Evolutionary conservation across 768 basidiomycete genomes (phyloP).

Genomic region (Cubamyces lactineus): DNA sequence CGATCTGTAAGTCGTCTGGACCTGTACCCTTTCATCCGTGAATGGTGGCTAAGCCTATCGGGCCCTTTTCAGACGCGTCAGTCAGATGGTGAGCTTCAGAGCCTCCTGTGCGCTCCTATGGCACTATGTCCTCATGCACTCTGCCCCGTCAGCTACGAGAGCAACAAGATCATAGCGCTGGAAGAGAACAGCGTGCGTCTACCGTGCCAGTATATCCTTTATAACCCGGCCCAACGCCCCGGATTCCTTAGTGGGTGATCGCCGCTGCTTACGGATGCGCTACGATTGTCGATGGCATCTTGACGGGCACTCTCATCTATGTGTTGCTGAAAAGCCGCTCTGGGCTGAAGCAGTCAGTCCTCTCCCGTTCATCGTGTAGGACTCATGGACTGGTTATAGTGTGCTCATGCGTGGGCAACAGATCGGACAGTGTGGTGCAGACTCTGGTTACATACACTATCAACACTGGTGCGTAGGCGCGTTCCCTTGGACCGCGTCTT

Average conservation of each 20-base stretch:
- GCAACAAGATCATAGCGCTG: background rate
- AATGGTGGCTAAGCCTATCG: no score
- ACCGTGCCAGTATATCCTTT: background rate
- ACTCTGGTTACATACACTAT: background rate
- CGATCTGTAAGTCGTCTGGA: background rate
- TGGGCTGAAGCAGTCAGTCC: background rate
- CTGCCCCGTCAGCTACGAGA: no score
- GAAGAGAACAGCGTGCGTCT: background rate
- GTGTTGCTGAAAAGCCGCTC: background rate
- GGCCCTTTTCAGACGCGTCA: no score
- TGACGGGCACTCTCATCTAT: slow-evolving; percentile 1
- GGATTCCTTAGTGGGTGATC: background rate
- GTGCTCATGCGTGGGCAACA: background rate
- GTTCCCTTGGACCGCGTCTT: no score
- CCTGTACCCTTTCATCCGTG: no score
- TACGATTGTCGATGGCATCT: background rate
- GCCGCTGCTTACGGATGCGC: background rate
- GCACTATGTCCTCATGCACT: no score
- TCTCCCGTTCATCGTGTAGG: background rate
- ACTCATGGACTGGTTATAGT: no score
- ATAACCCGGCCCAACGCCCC: no score
- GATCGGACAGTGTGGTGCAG: background rate
- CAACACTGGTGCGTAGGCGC: background rate
- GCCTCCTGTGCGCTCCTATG: no score
- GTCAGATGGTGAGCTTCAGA: no score